A percentile compares a stretch with the other conserved stretches of the same genome.
phyloP scores from a whole-genome alignment of 1,284 basidiomycete species.

The Coniophora puteana region DNA sequence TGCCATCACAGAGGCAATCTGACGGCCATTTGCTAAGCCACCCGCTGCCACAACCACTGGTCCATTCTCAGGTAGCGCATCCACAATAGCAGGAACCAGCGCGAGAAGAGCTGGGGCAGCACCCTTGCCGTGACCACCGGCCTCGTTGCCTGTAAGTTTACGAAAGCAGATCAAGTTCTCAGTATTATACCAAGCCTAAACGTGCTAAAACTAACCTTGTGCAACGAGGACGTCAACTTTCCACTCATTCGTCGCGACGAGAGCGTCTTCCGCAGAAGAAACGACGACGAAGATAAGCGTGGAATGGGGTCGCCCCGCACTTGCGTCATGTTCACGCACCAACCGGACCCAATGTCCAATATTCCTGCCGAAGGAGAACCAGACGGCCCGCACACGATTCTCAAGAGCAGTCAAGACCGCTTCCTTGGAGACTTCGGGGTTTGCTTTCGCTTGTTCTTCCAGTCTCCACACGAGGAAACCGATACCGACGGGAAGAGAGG shows the following conservation, averaged over 20 bases:
- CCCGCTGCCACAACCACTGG: conserved; percentile 58
- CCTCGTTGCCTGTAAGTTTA: conserved; percentile 62
- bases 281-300: conserved; percentile 64
- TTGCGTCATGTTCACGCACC: conserved; percentile 49
- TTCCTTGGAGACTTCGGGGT: conserved; percentile 25
- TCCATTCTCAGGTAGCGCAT: conserved; percentile 35
- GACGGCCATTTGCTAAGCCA: conserved; percentile 52
- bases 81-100: conserved; percentile 54
- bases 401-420: conserved; percentile 46
- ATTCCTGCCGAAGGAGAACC: conserved; percentile 68
- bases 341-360: conserved; percentile 56
- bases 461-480: conserved; percentile 71
- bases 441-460: conserved; percentile 37
- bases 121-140: conserved; percentile 67
- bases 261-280: conserved; percentile 53
- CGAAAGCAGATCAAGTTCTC: conserved; percentile 7
- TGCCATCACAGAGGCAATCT: conserved; percentile 60
- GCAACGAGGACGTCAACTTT: conserved; percentile 70
- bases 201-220: conserved; percentile 51
- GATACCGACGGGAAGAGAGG: conserved; percentile 60
- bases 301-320: conserved; percentile 32
- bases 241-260: conserved; percentile 54
- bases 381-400: conserved; percentile 58
- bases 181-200: conserved; percentile 7
- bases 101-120: conserved; percentile 54